Base-by-base conservation (phyloP, 2,329 filamentous ascomycete genomes). In the Fusarium falciforme region DNA sequence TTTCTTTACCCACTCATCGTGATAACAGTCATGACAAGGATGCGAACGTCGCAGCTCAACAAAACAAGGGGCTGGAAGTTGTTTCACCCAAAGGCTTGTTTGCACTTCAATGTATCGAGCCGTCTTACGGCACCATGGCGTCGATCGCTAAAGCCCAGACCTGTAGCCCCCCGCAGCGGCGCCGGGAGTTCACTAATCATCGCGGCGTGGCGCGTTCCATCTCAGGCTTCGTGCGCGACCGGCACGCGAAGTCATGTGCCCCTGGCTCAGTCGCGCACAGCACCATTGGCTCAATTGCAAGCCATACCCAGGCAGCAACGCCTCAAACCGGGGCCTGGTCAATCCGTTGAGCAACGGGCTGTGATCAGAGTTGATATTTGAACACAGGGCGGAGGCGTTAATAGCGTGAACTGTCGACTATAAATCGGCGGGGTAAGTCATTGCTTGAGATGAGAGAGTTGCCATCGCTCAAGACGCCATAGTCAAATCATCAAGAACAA, bases 191-290 rank as follows among this genome's bases (percentile, higher is more conserved):
- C 69, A 73, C 54, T 64, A 69, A 68, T 64, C 54, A 42, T 49
- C 59, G 17, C 44, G 47, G 52, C 59, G 52, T 73, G 72, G 69
- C 66, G 61, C 68, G 75, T 58, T 62, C n/a, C 35, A 72, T 70
- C 66, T 49, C 47, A 22, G 36, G 57, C 64, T 69, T 59, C 27
- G 55, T 63, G 61, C 76, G 64, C 75, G 77, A 64, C 58, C 38
- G 49, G 57, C 57, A 70, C 77, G 66, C 77, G 74, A 72, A 68
- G 71, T 78, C 77, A 79, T 77, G 76, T 79, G 77, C 68, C 35
- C 22, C 47, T 27, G 61, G 65, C 52, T 67, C 61, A 54, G n/a
- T 33, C 54, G 10, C 17, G 16, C 29, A n/a, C n/a, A 11, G 31
- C 10, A 33, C 58, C 42, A 77, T 75, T 75, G 73, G 71, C 31